Percentiles rank a stretch among this genome's conserved stretches.
Conservation (phyloP, 495 filamentous ascomycete species). For the Choiromyces venosus region DNA sequence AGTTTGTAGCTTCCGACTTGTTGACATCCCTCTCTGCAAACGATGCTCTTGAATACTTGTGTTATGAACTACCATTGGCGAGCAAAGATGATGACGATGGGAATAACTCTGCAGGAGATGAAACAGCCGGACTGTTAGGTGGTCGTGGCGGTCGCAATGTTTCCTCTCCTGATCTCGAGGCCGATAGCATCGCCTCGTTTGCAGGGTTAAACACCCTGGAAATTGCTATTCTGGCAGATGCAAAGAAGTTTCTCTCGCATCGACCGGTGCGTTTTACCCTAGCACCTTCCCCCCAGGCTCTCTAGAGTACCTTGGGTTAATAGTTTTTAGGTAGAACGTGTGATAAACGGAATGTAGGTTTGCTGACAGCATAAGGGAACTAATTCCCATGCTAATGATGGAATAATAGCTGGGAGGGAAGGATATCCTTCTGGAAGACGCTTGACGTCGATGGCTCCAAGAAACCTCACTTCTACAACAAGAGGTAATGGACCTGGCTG, state of each 20-base stretch:
- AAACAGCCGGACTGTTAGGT: conserved; percentile 17
- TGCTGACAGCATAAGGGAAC: neutral
- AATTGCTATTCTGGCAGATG: conserved; percentile 80
- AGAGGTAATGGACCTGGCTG: conserved; percentile 45
- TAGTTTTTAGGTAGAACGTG: conserved; percentile 54
- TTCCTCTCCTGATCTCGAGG: conserved; percentile 30
- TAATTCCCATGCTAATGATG: conserved; percentile 13
- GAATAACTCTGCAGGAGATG: conserved; percentile 16
- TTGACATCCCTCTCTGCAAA: conserved; percentile 69
- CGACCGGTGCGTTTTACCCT: conserved; percentile 52
- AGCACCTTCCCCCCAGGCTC: neutral
- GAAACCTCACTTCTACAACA: conserved; percentile 74
- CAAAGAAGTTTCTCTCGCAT: conserved; percentile 87
- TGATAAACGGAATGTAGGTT: conserved; percentile 67
- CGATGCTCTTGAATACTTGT: conserved; percentile 75
- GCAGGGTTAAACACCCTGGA: conserved; percentile 79
- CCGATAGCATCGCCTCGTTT: conserved; percentile 51
- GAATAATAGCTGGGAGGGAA: conserved; percentile 62
- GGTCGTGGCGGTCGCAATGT: conserved; percentile 19
- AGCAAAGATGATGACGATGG: conserved; percentile 40
- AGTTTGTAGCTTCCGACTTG: conserved; percentile 88
- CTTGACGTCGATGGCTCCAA: conserved; percentile 71
- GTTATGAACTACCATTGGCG: conserved; percentile 64
- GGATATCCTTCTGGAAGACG: conserved; percentile 87
- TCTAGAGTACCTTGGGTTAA: neutral